A percentile compares a stretch with the other conserved stretches of the same genome.
Conservation (phyloP, 1,139 yeast species). For the Protomyces arabidopsidicola region DNA sequence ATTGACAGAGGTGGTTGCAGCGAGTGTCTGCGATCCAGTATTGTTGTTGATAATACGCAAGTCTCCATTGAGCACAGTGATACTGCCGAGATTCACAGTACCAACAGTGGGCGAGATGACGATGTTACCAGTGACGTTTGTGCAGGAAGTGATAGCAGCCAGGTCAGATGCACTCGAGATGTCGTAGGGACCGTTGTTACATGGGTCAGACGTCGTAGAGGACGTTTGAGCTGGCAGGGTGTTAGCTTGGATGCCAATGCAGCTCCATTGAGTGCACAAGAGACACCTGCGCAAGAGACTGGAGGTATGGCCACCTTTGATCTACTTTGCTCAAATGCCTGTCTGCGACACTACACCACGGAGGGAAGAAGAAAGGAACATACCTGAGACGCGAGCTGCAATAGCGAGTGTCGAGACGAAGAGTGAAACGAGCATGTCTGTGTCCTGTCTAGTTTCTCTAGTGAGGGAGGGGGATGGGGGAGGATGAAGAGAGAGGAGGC, state of each 20-base stretch:
- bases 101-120: slow-evolving; percentile 58
- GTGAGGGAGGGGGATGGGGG: background rate
- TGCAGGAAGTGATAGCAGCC: slow-evolving; percentile 67
- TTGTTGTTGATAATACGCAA: slow-evolving; percentile 47
- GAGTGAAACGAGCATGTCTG: background rate
- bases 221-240: background rate
- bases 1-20: slow-evolving; percentile 46
- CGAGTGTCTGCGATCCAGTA: slow-evolving; percentile 56
- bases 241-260: background rate
- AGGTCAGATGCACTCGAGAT: slow-evolving; percentile 68
- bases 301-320: too few species aligned
- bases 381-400: background rate
- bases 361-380: background rate
- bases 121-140: slow-evolving; percentile 75
- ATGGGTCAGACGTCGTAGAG: slow-evolving; percentile 19
- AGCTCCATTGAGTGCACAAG: background rate
- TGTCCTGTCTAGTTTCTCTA: background rate
- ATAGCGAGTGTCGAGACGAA: background rate
- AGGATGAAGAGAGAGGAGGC: background rate
- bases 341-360: too few species aligned
- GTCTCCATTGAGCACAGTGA: slow-evolving; percentile 71
- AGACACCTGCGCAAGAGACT: too few species aligned
- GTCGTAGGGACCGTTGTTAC: slow-evolving; percentile 41
- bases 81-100: slow-evolving; percentile 47
- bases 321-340: too few species aligned